A percentile compares a stretch with the other conserved stretches of the same genome.
Conservation (phyloP, 1,284 basidiomycete genomes). For the Ganoderma resinaceum region DNA sequence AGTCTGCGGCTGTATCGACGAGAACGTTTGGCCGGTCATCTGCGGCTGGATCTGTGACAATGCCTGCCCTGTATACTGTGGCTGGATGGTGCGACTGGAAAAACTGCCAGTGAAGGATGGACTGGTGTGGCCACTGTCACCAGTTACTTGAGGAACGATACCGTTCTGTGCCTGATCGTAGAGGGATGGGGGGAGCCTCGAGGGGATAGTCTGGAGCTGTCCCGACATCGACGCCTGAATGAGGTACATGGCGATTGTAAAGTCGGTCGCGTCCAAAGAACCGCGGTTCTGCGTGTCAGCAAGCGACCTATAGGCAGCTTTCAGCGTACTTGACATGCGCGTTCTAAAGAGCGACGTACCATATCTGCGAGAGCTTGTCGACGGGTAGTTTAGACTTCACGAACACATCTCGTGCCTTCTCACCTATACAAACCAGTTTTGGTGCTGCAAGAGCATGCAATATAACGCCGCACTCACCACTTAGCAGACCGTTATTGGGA, state of each 20-base stretch:
- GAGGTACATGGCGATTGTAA: constrained; percentile 96
- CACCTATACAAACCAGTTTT: constrained; percentile 56
- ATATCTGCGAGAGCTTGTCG: constrained; percentile 93
- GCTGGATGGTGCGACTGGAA: constrained; percentile 50
- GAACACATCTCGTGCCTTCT: constrained; percentile 93
- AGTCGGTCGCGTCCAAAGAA: constrained; percentile 89
- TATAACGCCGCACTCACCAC: constrained; percentile 50
- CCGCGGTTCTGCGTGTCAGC: constrained; percentile 96
- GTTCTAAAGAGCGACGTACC: constrained; percentile 58
- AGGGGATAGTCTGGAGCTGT: constrained; percentile 78
- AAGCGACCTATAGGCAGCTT: constrained; percentile 45
- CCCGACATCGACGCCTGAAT: constrained; percentile 93
- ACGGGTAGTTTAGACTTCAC: constrained; percentile 91
- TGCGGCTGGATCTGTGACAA: constrained; percentile 45
- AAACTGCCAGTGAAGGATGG: constrained; percentile 52
- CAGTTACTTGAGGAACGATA: constrained; percentile 64
- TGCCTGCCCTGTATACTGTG: constrained; percentile 71
- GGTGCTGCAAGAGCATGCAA: constrained; percentile 10
- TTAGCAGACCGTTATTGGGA: constrained; percentile 80
- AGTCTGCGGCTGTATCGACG: constrained; percentile 47
- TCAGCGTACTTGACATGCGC: neutral
- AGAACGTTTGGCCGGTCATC: constrained; percentile 53
- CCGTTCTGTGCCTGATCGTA: constrained; percentile 84
- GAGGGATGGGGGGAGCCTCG: constrained; percentile 84
- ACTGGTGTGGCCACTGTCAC: constrained; percentile 63